Evolutionary conservation across 768 basidiomycete species (phyloP), one percentile per base, ranked within the genome.

Genomic region (Xerocomus potaroensis): DNA sequence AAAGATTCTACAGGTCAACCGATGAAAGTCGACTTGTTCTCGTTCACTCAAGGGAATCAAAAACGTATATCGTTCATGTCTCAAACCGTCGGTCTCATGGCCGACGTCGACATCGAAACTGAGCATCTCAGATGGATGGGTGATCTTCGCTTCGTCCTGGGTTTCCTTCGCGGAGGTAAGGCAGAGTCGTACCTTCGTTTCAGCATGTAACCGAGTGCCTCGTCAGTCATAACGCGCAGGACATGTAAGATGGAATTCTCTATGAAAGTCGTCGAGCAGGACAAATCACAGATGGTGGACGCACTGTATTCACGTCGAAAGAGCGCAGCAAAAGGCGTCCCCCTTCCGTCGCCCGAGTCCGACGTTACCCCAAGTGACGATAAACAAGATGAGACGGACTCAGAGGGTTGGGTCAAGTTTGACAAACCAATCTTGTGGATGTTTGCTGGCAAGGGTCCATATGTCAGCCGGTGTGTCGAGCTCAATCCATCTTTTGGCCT

Each of bases 121-220:
- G 91, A 93, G 49, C 70, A 88, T 56, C 65, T 93, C 33, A 78
- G 90, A 8, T 92, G 87, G 84, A 83, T 94, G 83, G 91, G 91
- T 9, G 85, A 84, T 57, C 70, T 75, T 11, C 83, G 91, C 8
- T 94, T 94, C 63, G 62, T 84, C 24, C 69, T 78, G 48, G 91
- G 91, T 8, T 79, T 80, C 59, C 59, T 93, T 3, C 73, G 79
- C 41, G 87, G 84, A 63, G 57, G 88, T 88, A 59, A 51, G 80
- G 7, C 18, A 26, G 15, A 8, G 12, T 1, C 12, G 14, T 16
- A 9, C 1, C 31, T 14, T 32, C 43, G 15, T 4, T 5, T 0
- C 5, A 21, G 27, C 15, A 2, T 22, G 18, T 33, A 36, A 42
- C 37, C 33, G 26, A 29, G 29, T 34, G 33, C 35, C 43, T 33